Percentiles rank a stretch among this genome's conserved stretches.
These are phyloP conservation scores for Aspergillus uvarum DNA, from an alignment of 2,329 filamentous ascomycete genomes.

Conservation along the genomic window DNA sequence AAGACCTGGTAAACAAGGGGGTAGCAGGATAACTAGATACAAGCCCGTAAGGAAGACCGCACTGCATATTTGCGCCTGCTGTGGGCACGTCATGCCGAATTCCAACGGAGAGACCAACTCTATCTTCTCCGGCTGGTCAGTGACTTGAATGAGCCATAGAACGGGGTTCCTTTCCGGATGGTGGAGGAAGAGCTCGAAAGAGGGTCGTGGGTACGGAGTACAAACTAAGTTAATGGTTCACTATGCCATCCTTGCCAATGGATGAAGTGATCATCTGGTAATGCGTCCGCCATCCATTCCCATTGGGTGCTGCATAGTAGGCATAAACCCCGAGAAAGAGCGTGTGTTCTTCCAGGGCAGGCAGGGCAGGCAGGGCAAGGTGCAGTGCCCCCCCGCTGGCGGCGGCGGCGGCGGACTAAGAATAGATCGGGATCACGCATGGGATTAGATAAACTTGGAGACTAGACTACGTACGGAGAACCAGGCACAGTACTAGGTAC, in stretches of 20 bases:
- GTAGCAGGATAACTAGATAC: background rate
- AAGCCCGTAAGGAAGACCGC: background rate
- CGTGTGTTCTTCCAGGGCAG: background rate
- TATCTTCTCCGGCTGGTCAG: background rate
- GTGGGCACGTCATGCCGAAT: background rate
- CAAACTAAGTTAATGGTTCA: background rate
- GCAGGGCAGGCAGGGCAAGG: background rate
- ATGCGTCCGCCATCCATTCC: background rate
- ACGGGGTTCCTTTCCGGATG: background rate
- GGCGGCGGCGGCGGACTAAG: background rate
- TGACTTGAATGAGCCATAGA: background rate
- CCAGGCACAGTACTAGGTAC: background rate
- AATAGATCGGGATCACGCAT: background rate
- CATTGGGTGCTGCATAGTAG: background rate
- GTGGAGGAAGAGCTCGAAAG: background rate
- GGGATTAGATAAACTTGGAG: background rate
- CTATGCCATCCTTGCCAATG: constrained; percentile 4
- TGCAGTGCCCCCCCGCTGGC: too few species aligned
- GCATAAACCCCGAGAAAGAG: background rate
- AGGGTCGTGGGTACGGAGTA: background rate
- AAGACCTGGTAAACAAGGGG: background rate
- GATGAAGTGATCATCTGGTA: background rate
- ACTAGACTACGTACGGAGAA: background rate
- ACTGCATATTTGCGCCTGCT: background rate
- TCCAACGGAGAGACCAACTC: background rate